Base-by-base conservation (phyloP, 352 stramenopile genomes). In the Vaucheria bursata region DNA sequence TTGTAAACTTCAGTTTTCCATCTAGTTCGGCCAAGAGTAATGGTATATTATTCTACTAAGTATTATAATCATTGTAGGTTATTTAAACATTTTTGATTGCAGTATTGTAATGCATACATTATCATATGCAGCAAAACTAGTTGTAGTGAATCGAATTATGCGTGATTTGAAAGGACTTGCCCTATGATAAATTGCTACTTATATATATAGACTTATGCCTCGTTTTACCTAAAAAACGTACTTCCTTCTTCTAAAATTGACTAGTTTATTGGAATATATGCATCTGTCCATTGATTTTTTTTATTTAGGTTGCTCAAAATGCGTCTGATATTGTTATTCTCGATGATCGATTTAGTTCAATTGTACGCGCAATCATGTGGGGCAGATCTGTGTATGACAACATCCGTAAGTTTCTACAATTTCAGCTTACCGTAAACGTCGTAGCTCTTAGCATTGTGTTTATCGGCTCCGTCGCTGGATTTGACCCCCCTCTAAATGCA, bases 331-430 rank as follows among this genome's bases (percentile, higher is more conserved):
- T 99, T 84, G 95, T 98, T 65, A 85, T 99, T 40, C 88, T 97
- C 0, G 95, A 98, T 85, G 95, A 98, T 86, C 98, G 97, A 79
- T 98, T 99, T 85, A 89, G 89, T 32, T 98, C 93, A 36, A 99
- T 98, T 78, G 93, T 99, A 7, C 90, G 86, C 37, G 95, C 95
- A 5, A 93, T 97, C 34, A 95, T 96, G 76, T 97, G 95, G 86
- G 96, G 95, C 40, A 88, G 94, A 53, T 97, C 96, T 76, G 91
- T 98, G 7, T 98, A 97, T 85, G 94, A 96, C 78, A 93, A 89
- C 75, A 93, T 96, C 73, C 79, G 88, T 75, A 96, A 95, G 86
- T 96, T 96, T 78, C 78, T 97, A 40, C 90, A 97, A 85, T 97
- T 97, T 84, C 92, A 97, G 82, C 85, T 97, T 59, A 97, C 92